Conservation (phyloP, 139 green algal species). For the Closterium sp. region DNA sequence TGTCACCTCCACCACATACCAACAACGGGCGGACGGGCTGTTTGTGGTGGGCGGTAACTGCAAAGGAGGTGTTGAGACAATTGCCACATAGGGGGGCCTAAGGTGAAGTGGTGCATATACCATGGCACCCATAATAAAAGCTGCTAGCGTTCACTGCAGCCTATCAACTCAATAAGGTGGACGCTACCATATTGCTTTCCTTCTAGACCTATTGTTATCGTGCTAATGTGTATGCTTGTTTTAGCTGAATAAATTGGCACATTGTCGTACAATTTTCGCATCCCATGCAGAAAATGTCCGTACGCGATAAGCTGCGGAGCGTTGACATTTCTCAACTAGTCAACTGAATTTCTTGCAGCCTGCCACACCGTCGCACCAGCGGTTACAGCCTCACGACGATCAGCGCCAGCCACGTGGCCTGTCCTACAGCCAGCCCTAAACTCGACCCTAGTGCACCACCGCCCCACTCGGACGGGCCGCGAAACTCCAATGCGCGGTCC, state of each 20-base stretch:
- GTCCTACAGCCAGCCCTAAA: background rate
- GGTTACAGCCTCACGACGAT: background rate
- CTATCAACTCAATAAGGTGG: background rate
- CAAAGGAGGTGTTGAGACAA: background rate
- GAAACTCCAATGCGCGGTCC: background rate
- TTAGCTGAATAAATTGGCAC: too few relatives aligned
- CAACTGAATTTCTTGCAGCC: too few relatives aligned
- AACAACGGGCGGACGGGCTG: background rate
- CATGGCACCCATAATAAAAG: background rate
- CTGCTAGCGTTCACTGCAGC: background rate
- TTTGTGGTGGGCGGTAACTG: background rate
- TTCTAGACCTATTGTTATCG: too few relatives aligned
- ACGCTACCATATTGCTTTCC: background rate
- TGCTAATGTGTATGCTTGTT: too few relatives aligned
- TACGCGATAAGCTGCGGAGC: too few relatives aligned
- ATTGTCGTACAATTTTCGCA: background rate
- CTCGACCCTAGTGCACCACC: background rate
- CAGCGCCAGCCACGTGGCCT: background rate
- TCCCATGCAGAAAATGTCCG: too few relatives aligned
- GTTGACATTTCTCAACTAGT: too few relatives aligned
- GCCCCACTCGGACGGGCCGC: background rate
- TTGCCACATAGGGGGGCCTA: too few relatives aligned
- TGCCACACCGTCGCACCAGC: background rate
- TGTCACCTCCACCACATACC: background rate
- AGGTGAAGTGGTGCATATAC: background rate